Evolutionary conservation across 129 eudicot species (phyloP), one percentile per base, ranked within the genome.

Genomic region (Oenanthe sinensis): DNA sequence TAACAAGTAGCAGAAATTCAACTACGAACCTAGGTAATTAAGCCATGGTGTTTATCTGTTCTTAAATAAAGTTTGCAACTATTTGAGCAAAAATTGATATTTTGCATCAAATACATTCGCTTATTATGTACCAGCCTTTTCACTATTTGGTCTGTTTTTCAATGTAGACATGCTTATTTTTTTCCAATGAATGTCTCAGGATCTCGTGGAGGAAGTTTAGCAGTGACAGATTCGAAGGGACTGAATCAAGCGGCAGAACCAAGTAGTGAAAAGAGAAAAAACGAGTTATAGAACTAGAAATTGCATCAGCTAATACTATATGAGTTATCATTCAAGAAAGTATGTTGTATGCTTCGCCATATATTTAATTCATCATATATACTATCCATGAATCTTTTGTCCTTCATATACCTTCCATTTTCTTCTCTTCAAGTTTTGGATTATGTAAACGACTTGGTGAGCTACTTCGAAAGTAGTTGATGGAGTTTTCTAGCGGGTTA

Each of bases 211-310:
- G 79, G 81, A 46, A 72, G 72, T 47, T 70, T 40, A 43, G 37
- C 71, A 47, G 75, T 75, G 47, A 82, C 74, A 72, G 89, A 79
- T 39, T 75, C 67, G 78, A 86, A 77, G 75, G 81, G 70, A 52
- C 24, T 55, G 69, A 58, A 28, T 44, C 79, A 45, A 75, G 76
- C 77, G 26, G 75, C 79, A 81, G 85, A 83, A 75, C 30, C 54
- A 13, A 73, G 46, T 43, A 10, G 24, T 22, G 81, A 81, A 73
- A 78, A 82, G 39, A 84, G 75, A 84, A 85, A 70, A 24, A 7
- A 22, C 15, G 26, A 71, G 26, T 71, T 43, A 20, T 44, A 52
- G 19, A 77, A 77, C 71, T 77, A 19, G 33, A 33, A 24, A 52
- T 48, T 68, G 60, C 70, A 70, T 39, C 26, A 26, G 42, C 43